Evolutionary conservation across 202 grass and related monocot species (phyloP), one percentile per base, ranked within the genome.

Genomic region (Cymbopogon flexuosus): DNA sequence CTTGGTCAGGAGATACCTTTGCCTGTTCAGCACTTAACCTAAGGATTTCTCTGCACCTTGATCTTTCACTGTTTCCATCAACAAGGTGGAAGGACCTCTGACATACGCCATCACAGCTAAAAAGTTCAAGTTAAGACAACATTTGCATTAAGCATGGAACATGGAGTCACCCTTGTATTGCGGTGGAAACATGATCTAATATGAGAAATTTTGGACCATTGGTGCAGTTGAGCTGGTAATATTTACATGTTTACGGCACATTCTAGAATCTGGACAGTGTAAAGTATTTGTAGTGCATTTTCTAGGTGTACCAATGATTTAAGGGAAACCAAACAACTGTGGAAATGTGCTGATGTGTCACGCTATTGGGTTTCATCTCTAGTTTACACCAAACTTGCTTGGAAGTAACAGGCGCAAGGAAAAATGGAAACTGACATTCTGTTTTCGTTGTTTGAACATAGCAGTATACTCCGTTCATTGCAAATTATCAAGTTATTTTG

Each of bases 41-140:
- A 68, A 96, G 90, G 42, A 81, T 21, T 33, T 15, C 76, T 65
- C 29, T 67, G 69, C 93, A 96, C 3, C 16, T 13, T 6, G 79
- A 87, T 31, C 80, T 73, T 62, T 82, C 69, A 65, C 83, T 81
- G 35, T 76, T 68, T 76, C 60, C 16, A 63, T 66, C 45, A 43
- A 74, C 80, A 34, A 88, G 85, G 62, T 96, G 93, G 69, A 96
- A 96, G 31, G 88, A 93, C 42, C 93, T 88, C 59, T 83, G 69
- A 33, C 93, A 96, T 41, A 70, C 71, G 52, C 93, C 90, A 34
- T 87, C 93, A 78, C 93, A 96, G 81, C 93, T 94, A 84, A 24
- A 79, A 80, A 29, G 62, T 31, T 30, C 51, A 70, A 54, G 24
- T 13, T 21, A 78, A 51, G 68, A 60, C 72, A 52, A 31, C 16